Evolutionary conservation across 2,329 filamentous ascomycete species (phyloP).

Genomic region (Geosmithia flava): DNA sequence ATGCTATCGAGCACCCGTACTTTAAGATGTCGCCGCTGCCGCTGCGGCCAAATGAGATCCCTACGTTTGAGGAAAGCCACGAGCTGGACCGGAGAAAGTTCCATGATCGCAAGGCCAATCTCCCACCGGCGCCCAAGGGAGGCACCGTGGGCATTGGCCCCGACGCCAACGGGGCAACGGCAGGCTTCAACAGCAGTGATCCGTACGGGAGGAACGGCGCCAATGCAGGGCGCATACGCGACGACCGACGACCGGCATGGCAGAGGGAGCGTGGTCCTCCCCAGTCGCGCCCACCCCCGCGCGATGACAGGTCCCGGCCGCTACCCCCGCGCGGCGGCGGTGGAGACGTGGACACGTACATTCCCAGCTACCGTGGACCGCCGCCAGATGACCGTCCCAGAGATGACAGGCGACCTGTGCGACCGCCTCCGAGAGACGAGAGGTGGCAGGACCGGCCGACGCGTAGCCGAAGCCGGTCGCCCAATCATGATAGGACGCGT

Average conservation of each 20-base stretch:
- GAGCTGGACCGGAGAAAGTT: constrained; percentile 91
- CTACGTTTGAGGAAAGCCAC: constrained; percentile 85
- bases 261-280: constrained; percentile 38
- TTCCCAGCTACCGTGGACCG: constrained; percentile 30
- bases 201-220: constrained; percentile 36
- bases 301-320: constrained; percentile 28
- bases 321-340: constrained; percentile 13
- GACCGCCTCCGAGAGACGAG: constrained; percentile 19
- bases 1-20: constrained; percentile 85
- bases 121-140: constrained; percentile 84
- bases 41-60: constrained; percentile 74
- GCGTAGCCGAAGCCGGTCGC: constrained; percentile 26
- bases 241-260: constrained; percentile 41
- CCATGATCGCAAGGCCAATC: constrained; percentile 69
- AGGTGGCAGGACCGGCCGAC: constrained; percentile 26
- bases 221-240: constrained; percentile 32
- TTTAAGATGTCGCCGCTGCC: constrained; percentile 72
- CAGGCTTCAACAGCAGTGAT: constrained; percentile 38
- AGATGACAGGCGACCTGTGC: constrained; percentile 16
- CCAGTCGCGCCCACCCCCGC: constrained; percentile 17
- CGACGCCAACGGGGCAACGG: constrained; percentile 31
- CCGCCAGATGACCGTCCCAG: constrained; percentile 13
- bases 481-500: constrained; percentile 22
- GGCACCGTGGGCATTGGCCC: constrained; percentile 75
- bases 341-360: constrained; percentile 35